Evolutionary conservation across 2,329 filamentous ascomycete species (phyloP).

Genomic region (Calonectria pseudoreteaudii): DNA sequence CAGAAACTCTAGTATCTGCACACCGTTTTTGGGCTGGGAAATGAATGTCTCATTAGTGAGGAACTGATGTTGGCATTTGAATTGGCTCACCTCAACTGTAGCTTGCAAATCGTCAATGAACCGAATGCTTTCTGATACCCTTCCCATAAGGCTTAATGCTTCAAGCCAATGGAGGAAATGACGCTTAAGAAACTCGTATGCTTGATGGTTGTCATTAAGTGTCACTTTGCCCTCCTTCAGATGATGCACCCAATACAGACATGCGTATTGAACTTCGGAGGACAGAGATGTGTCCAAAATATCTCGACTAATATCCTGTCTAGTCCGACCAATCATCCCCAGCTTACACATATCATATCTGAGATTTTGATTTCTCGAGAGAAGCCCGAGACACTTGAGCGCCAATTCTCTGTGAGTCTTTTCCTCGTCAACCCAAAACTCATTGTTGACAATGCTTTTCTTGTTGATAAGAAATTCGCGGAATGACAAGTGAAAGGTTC

Average conservation of each 20-base stretch:
- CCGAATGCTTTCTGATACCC: neutral
- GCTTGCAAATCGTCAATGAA: slow-evolving; percentile 24
- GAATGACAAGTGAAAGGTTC: slow-evolving; percentile 52
- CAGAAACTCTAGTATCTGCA: slow-evolving; percentile 20
- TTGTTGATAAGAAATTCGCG: slow-evolving; percentile 44
- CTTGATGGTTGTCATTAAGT: slow-evolving; percentile 39
- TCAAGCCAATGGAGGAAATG: slow-evolving; percentile 37
- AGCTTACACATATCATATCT: slow-evolving; percentile 35
- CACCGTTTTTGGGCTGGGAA: slow-evolving; percentile 8
- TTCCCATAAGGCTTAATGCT: slow-evolving; percentile 24
- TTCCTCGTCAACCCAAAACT: slow-evolving; percentile 30
- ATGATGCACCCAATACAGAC: slow-evolving; percentile 52
- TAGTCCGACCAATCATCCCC: neutral
- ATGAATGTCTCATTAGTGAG: neutral
- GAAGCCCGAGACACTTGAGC: neutral
- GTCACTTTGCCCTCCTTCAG: slow-evolving; percentile 36
- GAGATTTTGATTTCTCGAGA: slow-evolving; percentile 43
- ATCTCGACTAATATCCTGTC: neutral
- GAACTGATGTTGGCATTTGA: no score
- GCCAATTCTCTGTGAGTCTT: slow-evolving; percentile 3
- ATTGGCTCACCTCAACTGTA: neutral
- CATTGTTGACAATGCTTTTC: slow-evolving; percentile 34
- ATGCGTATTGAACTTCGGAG: slow-evolving; percentile 38
- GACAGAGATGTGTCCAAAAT: slow-evolving; percentile 41
- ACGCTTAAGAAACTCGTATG: slow-evolving; percentile 27